Conservation (phyloP, 2,329 filamentous ascomycete genomes). For the Emydomyces testavorans region DNA sequence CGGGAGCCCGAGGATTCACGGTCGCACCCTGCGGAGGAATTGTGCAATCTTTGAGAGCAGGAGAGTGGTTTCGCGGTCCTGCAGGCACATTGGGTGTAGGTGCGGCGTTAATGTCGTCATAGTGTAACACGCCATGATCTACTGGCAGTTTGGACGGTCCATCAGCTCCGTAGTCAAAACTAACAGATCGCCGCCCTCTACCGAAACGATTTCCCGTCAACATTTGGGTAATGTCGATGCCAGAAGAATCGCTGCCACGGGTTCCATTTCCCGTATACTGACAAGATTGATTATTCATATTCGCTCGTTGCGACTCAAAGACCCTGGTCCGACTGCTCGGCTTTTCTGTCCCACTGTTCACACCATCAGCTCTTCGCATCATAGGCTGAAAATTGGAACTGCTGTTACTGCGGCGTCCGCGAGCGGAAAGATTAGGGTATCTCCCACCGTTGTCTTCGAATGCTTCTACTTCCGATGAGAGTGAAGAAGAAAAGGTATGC, state of each 20-base stretch:
- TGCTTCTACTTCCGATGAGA: conserved; percentile 46
- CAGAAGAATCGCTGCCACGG: conserved; percentile 65
- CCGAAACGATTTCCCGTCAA: conserved; percentile 26
- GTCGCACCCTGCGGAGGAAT: conserved; percentile 17
- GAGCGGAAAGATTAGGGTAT: conserved; percentile 32
- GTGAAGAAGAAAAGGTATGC: conserved; percentile 50
- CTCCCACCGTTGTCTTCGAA: conserved; percentile 31
- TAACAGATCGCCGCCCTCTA: conserved; percentile 33
- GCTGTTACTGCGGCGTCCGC: conserved; percentile 64
- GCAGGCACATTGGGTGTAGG: conserved; percentile 74
- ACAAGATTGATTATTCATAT: conserved; percentile 33
- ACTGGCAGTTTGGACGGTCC: not conserved
- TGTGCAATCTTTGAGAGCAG: conserved; percentile 27
- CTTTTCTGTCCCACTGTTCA: conserved; percentile 35
- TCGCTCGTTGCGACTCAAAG: conserved; percentile 25
- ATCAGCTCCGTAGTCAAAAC: conserved; percentile 34
- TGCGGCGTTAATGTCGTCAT: conserved; percentile 59
- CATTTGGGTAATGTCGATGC: conserved; percentile 56
- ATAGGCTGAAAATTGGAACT: conserved; percentile 58
- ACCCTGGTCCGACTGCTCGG: conserved; percentile 29
- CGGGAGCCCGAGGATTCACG: conserved; percentile 24
- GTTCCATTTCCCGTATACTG: conserved; percentile 52
- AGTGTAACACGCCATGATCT: conserved; percentile 5
- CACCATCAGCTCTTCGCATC: conserved; percentile 52
- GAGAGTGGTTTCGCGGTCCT: conserved; percentile 52